These are phyloP conservation scores for Onygenales sp. DNA, from an alignment of 2,329 filamentous ascomycete genomes.

Conservation along the genomic window DNA sequence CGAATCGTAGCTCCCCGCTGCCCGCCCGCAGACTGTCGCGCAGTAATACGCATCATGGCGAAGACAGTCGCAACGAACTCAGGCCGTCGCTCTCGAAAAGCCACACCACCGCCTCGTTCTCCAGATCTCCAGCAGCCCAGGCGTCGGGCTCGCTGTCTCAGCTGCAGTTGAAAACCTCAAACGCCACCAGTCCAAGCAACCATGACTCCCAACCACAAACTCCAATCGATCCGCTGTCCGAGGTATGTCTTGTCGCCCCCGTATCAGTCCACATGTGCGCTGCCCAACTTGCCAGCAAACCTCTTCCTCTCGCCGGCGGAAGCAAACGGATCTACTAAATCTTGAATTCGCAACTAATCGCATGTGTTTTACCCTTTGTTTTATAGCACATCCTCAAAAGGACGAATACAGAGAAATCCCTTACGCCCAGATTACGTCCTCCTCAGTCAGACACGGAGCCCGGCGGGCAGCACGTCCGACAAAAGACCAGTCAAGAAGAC, in stretches of 20 bases:
- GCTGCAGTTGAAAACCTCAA: not conserved
- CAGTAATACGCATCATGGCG: not conserved
- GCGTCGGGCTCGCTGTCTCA: not conserved
- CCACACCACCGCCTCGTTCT: not conserved
- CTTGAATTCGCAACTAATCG: not conserved
- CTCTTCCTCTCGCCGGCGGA: constrained; percentile 1
- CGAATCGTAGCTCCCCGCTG: not conserved
- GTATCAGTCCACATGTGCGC: constrained; percentile 4
- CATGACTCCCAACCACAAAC: not conserved
- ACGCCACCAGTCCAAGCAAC: not conserved
- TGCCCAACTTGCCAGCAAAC: constrained; percentile 5
- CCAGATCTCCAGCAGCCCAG: not conserved
- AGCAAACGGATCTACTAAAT: not conserved
- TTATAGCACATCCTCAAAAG: constrained; percentile 54
- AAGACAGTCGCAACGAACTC: not conserved
- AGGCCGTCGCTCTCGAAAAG: not conserved
- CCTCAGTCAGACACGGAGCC: constrained; percentile 34
- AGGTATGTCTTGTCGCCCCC: constrained; percentile 39
- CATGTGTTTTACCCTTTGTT: not conserved
- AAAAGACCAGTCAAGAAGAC: constrained; percentile 21
- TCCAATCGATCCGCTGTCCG: constrained; percentile 56
- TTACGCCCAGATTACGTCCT: constrained; percentile 36
- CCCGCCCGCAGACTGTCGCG: not conserved
- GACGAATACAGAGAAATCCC: constrained; percentile 54
- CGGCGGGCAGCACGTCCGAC: constrained; percentile 26